These are phyloP conservation scores for Musa schizocarpa DNA, from an alignment of 176 grass and related monocot genomes.

Conservation along the genomic window DNA sequence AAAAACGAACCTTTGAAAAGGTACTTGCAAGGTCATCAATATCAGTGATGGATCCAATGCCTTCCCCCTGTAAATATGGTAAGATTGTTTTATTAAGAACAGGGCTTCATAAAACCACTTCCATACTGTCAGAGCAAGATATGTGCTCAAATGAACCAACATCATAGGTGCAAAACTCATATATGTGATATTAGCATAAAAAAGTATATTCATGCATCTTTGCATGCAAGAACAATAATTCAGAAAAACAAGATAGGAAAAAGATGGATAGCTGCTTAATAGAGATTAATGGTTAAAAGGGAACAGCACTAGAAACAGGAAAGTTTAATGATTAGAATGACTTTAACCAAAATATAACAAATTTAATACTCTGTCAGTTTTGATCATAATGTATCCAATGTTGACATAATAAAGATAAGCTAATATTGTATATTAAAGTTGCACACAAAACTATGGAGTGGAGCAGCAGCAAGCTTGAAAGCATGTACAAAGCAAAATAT, in stretches of 20 bases:
- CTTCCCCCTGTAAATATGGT: slow-evolving; percentile 35
- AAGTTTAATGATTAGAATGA: not conserved
- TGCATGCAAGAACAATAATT: too few relatives aligned
- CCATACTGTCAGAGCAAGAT: not conserved
- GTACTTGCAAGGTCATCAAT: slow-evolving; percentile 52
- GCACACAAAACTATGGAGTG: not conserved
- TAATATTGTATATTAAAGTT: too few relatives aligned
- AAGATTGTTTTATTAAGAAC: not conserved
- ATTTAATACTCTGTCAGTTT: not conserved
- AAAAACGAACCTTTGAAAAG: slow-evolving; percentile 43
- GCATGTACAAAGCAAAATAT: not conserved
- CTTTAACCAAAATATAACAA: not conserved
- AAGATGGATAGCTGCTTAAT: not conserved
- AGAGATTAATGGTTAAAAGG: not conserved
- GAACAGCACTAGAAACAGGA: not conserved
- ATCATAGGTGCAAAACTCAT: not conserved
- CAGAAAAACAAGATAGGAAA: not conserved
- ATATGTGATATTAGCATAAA: too few relatives aligned
- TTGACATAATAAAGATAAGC: not conserved
- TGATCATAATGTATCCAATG: not conserved
- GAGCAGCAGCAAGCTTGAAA: not conserved
- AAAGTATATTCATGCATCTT: too few relatives aligned
- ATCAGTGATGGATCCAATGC: slow-evolving; percentile 36
- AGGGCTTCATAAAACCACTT: not conserved
- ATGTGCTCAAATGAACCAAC: not conserved